phyloP scores from a whole-genome alignment of 2,329 filamentous ascomycete species.

The Apiospora hydei region DNA sequence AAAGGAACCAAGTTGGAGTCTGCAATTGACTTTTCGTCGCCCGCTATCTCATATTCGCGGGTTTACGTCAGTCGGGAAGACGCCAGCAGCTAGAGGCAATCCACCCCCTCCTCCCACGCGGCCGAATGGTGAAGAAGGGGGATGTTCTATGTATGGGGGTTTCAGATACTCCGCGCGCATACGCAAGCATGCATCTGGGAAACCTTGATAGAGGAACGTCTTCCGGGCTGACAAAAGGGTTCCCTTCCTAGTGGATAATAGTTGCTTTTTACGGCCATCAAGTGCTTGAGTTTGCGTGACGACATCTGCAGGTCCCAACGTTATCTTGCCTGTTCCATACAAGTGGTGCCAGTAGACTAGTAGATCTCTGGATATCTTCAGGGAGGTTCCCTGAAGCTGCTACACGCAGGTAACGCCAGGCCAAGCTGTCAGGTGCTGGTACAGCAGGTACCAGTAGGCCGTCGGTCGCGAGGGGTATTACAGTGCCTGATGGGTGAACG shows the following conservation, averaged over 20 bases:
- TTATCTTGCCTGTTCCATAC: constrained; percentile 15
- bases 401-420: neutral
- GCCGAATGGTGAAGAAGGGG: neutral
- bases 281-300: constrained; percentile 5
- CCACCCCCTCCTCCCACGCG: neutral
- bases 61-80: neutral
- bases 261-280: neutral
- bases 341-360: constrained; percentile 1
- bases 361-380: constrained; percentile 16
- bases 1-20: neutral
- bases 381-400: constrained; percentile 12
- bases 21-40: neutral
- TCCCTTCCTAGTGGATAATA: neutral
- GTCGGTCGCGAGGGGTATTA: neutral
- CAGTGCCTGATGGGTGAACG: neutral
- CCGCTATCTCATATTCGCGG: constrained; percentile 1
- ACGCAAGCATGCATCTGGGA: neutral
- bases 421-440: neutral
- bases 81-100: neutral
- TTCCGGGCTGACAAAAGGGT: neutral
- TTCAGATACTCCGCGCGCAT: neutral
- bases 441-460: neutral
- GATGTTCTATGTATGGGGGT: neutral
- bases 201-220: neutral
- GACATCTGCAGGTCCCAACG: constrained; percentile 20